Conservation (phyloP, 495 filamentous ascomycete genomes). For the Aspergillus coremiiformis region DNA sequence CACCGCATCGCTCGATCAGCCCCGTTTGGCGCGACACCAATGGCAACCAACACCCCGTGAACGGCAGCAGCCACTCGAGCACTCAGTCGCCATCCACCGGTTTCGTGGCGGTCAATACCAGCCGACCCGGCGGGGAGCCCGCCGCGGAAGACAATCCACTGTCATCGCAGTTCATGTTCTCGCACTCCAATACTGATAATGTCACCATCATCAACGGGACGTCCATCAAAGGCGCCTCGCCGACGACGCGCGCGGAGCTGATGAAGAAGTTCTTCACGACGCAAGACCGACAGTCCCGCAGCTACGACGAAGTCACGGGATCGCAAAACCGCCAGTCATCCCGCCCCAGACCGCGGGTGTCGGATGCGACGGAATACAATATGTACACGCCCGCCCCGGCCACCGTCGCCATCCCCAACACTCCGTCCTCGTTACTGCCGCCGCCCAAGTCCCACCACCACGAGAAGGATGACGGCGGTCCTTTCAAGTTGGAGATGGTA, state of each 20-base stretch:
- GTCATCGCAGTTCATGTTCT: slow-evolving; percentile 36
- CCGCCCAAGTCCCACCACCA: slow-evolving; percentile 42
- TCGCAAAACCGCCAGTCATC: slow-evolving; percentile 24
- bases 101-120: slow-evolving; percentile 53
- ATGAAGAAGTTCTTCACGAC: slow-evolving; percentile 54
- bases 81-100: slow-evolving; percentile 42
- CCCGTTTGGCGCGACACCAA: slow-evolving; percentile 36
- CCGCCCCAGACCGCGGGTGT: slow-evolving; percentile 28
- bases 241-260: slow-evolving; percentile 44
- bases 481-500: slow-evolving; percentile 60
- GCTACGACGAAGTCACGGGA: slow-evolving; percentile 25
- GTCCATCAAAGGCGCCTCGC: slow-evolving; percentile 46
- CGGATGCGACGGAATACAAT: slow-evolving; percentile 34
- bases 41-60: slow-evolving; percentile 17
- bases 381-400: slow-evolving; percentile 32
- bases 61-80: slow-evolving; percentile 22
- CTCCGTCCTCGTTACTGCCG: slow-evolving; percentile 43
- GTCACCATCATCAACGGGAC: slow-evolving; percentile 45
- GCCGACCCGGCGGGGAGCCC: slow-evolving; percentile 27
- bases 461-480: slow-evolving; percentile 53
- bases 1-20: slow-evolving; percentile 23
- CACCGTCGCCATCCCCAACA: slow-evolving; percentile 45
- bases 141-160: slow-evolving; percentile 25
- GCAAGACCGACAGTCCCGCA: slow-evolving; percentile 41
- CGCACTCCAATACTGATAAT: slow-evolving; percentile 39